Percentiles rank a stretch among this genome's conserved stretches.
These are phyloP conservation scores for Aspergillus melleus DNA, from an alignment of 2,329 filamentous ascomycete genomes.

Conservation along the genomic window DNA sequence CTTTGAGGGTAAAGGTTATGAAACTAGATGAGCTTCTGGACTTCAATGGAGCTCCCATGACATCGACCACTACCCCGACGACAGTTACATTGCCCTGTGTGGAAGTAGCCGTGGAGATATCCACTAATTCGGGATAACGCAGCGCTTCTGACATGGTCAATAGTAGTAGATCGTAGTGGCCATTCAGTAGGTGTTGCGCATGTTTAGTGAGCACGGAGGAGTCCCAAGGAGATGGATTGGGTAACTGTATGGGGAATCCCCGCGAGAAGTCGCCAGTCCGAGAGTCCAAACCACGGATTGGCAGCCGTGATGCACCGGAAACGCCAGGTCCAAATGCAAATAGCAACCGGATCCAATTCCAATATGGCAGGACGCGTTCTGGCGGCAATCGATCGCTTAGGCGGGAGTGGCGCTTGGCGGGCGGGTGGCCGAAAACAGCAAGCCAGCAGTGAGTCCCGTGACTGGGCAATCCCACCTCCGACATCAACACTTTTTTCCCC, in stretches of 20 bases:
- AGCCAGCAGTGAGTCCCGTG: slow-evolving; percentile 19
- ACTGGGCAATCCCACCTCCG: slow-evolving; percentile 23
- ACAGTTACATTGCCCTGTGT: slow-evolving; percentile 52
- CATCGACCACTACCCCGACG: slow-evolving; percentile 71
- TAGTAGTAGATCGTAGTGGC: background rate
- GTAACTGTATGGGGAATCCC: background rate
- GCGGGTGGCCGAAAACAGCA: slow-evolving; percentile 21
- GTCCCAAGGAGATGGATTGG: background rate
- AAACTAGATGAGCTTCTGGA: slow-evolving; percentile 61
- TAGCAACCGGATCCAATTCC: no score
- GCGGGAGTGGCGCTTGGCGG: slow-evolving; percentile 24
- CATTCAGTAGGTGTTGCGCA: background rate
- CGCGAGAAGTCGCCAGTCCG: background rate
- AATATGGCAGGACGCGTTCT: background rate
- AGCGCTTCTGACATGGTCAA: background rate
- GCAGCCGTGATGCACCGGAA: background rate
- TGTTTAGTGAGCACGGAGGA: background rate
- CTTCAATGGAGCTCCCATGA: slow-evolving; percentile 49
- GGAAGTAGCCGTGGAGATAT: slow-evolving; percentile 48
- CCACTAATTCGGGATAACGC: slow-evolving; percentile 40
- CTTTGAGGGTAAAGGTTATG: slow-evolving; percentile 61
- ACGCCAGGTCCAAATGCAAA: background rate
- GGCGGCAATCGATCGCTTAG: slow-evolving; percentile 26
- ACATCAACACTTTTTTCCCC: slow-evolving; percentile 25
- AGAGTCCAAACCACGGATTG: background rate